Evolutionary conservation across 2,329 filamentous ascomycete genomes (phyloP), one percentile per base, ranked within the genome.

Genomic region (Metarhizium brunneum): DNA sequence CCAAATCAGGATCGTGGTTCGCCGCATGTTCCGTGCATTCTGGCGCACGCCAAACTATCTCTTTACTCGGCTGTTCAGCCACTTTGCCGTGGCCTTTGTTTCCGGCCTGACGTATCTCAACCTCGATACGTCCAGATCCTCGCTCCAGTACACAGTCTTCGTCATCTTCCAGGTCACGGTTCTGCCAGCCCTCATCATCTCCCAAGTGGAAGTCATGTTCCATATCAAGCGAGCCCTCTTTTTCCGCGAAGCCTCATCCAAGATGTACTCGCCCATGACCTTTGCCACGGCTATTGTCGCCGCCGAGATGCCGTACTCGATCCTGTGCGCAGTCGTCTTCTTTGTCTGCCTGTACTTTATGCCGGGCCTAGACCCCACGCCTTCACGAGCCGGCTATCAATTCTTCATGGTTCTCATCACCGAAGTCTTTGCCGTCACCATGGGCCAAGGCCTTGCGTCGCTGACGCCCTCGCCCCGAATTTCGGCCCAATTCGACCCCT

Each of bases 91-190:
- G 60, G 86, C 88, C 1, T 66, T 95, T 14, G 73, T 95, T 55
- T 90, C 87, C 0, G 91, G 91, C 62, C 78, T 95, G 13, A 86
- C 86, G 38, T 96, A 87, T 69, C 76, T 95, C 50, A 81, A 90
- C 58, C 81, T 95, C 8, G 85, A 92, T 65, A 73, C 91, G 64
- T 90, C 87, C 2, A 82, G 87, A 10, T 74, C 85, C 1, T 88
- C 86, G 1, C 78, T 96, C 4, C 91, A 96, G 70, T 88, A 94
- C 75, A 85, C 86, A 58, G 81, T 96, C 59, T 96, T 96, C 70
- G 83, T 92, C 70, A 88, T 94, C 69, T 96, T 96, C 81, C 90
- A 95, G 68, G 83, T 91, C 53, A 90, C 89, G 0, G 88, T 95
- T 25, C 78, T 96, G 30, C 90, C 90, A 0, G 88, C 88, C 1